phyloP scores from a whole-genome alignment of 1,139 yeast species.

The Pichia sp. region DNA sequence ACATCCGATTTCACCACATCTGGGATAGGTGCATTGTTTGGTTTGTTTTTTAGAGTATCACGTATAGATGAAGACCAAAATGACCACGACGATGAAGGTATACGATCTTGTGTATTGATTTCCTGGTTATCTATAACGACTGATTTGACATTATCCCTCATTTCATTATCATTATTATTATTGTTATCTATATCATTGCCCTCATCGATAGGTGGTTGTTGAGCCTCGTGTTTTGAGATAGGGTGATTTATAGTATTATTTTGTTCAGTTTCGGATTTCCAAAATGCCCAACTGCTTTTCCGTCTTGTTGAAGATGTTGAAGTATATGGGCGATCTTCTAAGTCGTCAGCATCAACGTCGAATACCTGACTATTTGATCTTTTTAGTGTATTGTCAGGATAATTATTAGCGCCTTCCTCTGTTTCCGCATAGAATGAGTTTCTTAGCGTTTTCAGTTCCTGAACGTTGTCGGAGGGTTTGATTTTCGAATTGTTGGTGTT shows the following conservation, averaged over 20 bases:
- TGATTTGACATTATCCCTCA: neutral
- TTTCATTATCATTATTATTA: neutral
- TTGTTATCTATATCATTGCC: slow-evolving; percentile 1
- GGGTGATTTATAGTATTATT: too few relatives aligned
- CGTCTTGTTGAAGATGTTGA: slow-evolving; percentile 6
- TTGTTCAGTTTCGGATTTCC: slow-evolving; percentile 14
- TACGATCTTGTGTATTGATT: too few relatives aligned
- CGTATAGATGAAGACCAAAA: slow-evolving; percentile 20
- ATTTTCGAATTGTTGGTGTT: too few relatives aligned
- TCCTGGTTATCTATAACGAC: too few relatives aligned
- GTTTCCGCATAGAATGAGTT: neutral
- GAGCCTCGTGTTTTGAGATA: too few relatives aligned
- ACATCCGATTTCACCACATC: slow-evolving; percentile 28
- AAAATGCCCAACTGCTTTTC: slow-evolving; percentile 27
- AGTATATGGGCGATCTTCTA: neutral
- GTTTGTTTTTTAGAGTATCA: neutral
- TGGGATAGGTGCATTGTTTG: slow-evolving; percentile 9
- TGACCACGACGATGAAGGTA: slow-evolving; percentile 27
- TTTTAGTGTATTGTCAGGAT: neutral
- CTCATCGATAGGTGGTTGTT: neutral
- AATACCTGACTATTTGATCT: slow-evolving; percentile 7
- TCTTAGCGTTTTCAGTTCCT: neutral
- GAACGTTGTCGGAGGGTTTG: too few relatives aligned
- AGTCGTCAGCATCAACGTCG: neutral
- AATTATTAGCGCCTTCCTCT: too few relatives aligned